These are phyloP conservation scores for Meyerozyma sp. DNA, from an alignment of 1,139 yeast species.

Conservation along the genomic window DNA sequence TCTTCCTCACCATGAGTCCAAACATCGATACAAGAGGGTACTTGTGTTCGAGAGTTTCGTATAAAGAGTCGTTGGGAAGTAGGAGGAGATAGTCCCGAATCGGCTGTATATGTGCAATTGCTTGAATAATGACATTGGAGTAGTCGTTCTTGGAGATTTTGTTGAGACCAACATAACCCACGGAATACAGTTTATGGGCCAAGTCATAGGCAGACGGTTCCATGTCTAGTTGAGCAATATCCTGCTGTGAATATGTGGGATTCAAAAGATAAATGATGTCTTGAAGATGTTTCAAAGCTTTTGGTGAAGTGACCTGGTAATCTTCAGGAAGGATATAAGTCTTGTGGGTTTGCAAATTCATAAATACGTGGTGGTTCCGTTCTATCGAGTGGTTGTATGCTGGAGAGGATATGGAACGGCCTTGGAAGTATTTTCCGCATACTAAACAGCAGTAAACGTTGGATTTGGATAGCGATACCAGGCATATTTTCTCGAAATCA, in stretches of 20 bases:
- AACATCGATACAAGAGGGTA: constrained; percentile 29
- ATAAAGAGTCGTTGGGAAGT: constrained; percentile 8
- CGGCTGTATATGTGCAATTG: constrained; percentile 48
- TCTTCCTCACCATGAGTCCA: constrained; percentile 45
- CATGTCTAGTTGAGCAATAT: constrained; percentile 17
- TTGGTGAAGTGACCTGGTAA: constrained; percentile 27
- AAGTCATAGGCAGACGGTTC: constrained; percentile 30
- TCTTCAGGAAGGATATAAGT: constrained; percentile 62
- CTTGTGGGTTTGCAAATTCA: constrained; percentile 46
- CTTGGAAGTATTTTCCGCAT: constrained; percentile 73
- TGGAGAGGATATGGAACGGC: constrained; percentile 56
- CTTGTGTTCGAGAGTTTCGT: constrained; percentile 10
- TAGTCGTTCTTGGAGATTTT: constrained; percentile 45
- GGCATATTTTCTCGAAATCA: constrained; percentile 65
- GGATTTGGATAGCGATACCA: constrained; percentile 52
- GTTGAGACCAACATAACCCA: constrained; percentile 66
- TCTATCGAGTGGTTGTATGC: constrained; percentile 67
- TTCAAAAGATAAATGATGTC: constrained; percentile 50
- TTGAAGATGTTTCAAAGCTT: constrained; percentile 28
- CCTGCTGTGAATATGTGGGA: constrained; percentile 42
- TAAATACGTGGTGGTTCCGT: constrained; percentile 56
- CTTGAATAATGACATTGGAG: constrained; percentile 53
- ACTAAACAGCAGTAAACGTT: constrained; percentile 69
- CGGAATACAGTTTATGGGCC: constrained; percentile 39
- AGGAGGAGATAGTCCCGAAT: constrained; percentile 49